These are phyloP conservation scores for Bidens hawaiensis DNA, from an alignment of 140 eudicot species.

Conservation along the genomic window DNA sequence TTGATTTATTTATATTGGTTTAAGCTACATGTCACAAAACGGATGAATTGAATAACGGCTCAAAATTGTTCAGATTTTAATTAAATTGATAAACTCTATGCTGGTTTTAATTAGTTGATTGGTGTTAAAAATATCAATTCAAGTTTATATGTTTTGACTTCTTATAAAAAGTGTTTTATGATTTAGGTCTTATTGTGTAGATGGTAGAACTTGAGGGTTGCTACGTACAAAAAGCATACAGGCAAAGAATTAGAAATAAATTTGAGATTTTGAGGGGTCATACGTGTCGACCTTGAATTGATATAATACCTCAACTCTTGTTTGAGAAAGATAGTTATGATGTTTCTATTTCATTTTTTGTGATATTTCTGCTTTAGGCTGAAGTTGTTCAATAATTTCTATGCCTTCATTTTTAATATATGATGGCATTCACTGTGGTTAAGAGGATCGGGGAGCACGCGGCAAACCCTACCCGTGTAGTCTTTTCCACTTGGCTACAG, in stretches of 20 bases:
- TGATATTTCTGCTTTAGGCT: not conserved
- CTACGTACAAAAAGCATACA: not conserved
- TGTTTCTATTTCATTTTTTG: not conserved
- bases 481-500: not conserved
- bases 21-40: not conserved
- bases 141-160: not conserved
- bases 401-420: not conserved
- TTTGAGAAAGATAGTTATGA: not conserved
- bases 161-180: not conserved
- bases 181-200: not conserved
- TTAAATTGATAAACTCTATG: not conserved
- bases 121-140: not conserved
- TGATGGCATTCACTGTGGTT: not conserved
- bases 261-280: not conserved
- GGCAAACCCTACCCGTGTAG: no score
- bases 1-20: slow-evolving; percentile 10
- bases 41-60: not conserved
- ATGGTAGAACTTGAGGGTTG: not conserved
- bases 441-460: no score
- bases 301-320: not conserved
- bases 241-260: not conserved
- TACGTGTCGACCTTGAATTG: not conserved
- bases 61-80: not conserved
- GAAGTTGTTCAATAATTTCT: not conserved
- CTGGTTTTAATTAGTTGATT: not conserved